Evolutionary conservation across 768 basidiomycete genomes (phyloP).

Genomic region (Melanogaster broomeanus): DNA sequence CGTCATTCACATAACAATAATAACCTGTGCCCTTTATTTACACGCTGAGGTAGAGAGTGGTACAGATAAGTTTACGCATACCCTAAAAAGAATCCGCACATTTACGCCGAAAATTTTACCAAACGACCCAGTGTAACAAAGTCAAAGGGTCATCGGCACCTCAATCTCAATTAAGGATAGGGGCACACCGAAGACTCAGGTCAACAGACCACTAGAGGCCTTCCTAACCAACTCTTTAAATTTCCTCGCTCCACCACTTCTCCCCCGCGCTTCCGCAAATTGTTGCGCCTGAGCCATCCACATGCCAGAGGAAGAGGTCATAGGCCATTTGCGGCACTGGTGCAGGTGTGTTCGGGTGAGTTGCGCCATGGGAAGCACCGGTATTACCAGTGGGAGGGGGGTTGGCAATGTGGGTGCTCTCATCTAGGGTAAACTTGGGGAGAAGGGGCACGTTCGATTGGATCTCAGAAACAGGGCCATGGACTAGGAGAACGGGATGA

Average conservation of each 20-base stretch:
- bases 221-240: slow-evolving; percentile 24
- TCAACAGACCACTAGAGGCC: slow-evolving; percentile 11
- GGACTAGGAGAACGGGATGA: slow-evolving; percentile 23
- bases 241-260: neutral
- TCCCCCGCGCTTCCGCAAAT: slow-evolving; percentile 32
- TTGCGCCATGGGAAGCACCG: slow-evolving; percentile 6
- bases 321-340: slow-evolving; percentile 31
- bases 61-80: no score
- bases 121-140: no score
- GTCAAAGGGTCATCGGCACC: no score
- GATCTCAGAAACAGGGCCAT: slow-evolving; percentile 26
- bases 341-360: neutral
- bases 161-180: no score
- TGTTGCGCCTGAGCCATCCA: slow-evolving; percentile 52
- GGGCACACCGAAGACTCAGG: no score
- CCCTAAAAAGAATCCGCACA: no score
- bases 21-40: no score
- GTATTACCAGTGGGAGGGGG: neutral
- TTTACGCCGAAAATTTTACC: no score
- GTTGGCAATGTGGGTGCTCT: neutral
- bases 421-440: slow-evolving; percentile 27
- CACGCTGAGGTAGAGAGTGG: no score
- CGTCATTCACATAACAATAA: no score
- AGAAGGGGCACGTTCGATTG: slow-evolving; percentile 31
- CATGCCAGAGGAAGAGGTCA: slow-evolving; percentile 41